phyloP scores from a whole-genome alignment of 257 asterid genomes.

The Solanum paucissectum region DNA sequence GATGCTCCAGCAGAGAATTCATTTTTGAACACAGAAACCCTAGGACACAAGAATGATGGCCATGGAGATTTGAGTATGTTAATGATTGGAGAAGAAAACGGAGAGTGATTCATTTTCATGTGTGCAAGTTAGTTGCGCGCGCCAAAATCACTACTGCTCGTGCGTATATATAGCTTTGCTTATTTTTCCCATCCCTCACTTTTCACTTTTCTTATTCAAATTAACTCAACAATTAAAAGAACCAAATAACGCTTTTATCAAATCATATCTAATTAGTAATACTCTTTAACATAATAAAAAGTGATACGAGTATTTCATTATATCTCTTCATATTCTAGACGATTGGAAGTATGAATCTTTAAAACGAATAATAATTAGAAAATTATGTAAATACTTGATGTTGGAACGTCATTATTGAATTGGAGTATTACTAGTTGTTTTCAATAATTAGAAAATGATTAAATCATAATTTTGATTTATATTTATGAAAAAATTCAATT shows the following conservation, averaged over 20 bases:
- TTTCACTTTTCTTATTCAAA: neutral
- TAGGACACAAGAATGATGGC: neutral
- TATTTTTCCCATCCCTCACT: neutral
- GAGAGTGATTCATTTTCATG: conserved; percentile 3
- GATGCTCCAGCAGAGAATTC: conserved; percentile 16
- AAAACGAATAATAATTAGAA: no score
- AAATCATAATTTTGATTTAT: neutral
- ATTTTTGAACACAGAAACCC: conserved; percentile 5
- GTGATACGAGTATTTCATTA: no score
- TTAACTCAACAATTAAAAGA: neutral
- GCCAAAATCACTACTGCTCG: neutral
- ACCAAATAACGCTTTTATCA: neutral
- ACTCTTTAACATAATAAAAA: no score
- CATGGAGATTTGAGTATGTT: neutral
- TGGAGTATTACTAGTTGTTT: no score
- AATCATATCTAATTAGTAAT: no score
- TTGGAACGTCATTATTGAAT: neutral
- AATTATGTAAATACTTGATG: neutral
- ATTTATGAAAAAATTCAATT: no score
- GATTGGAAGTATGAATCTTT: neutral
- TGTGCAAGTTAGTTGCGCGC: neutral
- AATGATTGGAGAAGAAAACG: conserved; percentile 18
- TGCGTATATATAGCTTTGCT: neutral
- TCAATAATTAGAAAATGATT: neutral
- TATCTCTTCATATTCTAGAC: neutral